Base-by-base conservation (phyloP, 371 early-diverging fungal genomes). In the Mucor irregularis region DNA sequence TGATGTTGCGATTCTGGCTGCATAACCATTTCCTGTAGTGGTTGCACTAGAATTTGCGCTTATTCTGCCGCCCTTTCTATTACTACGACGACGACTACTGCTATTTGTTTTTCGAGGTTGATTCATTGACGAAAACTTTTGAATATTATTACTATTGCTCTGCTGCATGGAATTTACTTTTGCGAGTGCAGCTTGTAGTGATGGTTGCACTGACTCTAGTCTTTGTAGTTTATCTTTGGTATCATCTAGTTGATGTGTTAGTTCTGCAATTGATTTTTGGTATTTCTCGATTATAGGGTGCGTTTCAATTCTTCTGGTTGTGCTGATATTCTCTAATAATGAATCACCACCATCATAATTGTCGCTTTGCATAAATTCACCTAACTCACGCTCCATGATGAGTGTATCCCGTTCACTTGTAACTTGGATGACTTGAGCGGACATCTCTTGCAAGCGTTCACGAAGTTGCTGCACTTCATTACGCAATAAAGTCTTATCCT, bases 401-500 rank as follows among this genome's bases (percentile, higher is more conserved):
- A 85, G 69, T 0, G 83, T 82, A 31, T 87, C 85, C 39, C 84
- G 71, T 58, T 87, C 83, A 17, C 78, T 80, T 10, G 79, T 74
- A 10, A 75, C 71, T 49, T 77, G 71, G 25, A 71, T 66, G 1
- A 87, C 62, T 29, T 81, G 76, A 2, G 13, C 35, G 10, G 56
- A 51, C 46, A 55, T 42, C 2, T 54, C 46, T 19, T 44, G 26
- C 22, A 61, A 25, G 14, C 44, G 28, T 19, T 61, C 62, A 31
- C 47, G 40, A 14, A 56, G 43, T 14, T 29, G 26, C 2, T 4
- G 7, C 76, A 84, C 35, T 62, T 53, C 44, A 22, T 7, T 62
- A 49, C 25, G 68, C 66, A 45, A 64, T 58, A 26, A 63, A 68
- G 16, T 66, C 62, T 35, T 78, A 53, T 43, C 19, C 1, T 30